Conservation (phyloP, 177 flowering plant genomes). For the Vitis hybrid region DNA sequence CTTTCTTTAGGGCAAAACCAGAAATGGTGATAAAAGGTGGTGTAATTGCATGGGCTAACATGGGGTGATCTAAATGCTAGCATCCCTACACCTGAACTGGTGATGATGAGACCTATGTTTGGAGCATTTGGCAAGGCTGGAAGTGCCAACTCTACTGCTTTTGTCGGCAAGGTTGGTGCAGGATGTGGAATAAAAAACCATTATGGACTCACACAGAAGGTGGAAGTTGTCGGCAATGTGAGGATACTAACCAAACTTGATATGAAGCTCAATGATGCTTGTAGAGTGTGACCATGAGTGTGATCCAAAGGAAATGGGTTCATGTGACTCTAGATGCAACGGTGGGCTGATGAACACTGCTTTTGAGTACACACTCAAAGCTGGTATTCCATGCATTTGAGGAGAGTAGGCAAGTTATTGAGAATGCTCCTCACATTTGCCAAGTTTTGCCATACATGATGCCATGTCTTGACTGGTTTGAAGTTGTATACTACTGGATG, state of each 20-base stretch:
- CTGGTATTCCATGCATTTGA: conserved; percentile 97
- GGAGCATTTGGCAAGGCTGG: conserved; percentile 94
- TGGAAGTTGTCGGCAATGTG: conserved; percentile 75
- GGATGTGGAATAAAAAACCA: conserved; percentile 42
- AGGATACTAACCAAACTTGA: conserved; percentile 73
- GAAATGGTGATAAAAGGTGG: conserved; percentile 98
- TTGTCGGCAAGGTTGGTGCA: conserved; percentile 87
- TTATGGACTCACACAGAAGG: conserved; percentile 82
- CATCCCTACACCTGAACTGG: conserved; percentile 99
- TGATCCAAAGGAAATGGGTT: too few relatives aligned
- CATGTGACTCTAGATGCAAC: too few relatives aligned
- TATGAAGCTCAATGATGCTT: conserved; percentile 86
- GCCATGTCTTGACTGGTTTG: conserved; percentile 98
- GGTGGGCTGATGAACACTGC: too few relatives aligned
- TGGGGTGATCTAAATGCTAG: conserved; percentile 98
- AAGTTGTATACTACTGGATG: conserved; percentile 86
- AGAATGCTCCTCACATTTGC: conserved; percentile 96
- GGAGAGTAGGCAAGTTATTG: conserved; percentile 95
- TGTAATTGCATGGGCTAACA: conserved; percentile 90
- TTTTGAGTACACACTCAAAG: conserved; percentile 21
- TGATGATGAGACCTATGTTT: conserved; percentile 93
- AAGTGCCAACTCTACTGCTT: conserved; percentile 78
- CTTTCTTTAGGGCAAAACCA: conserved; percentile 93
- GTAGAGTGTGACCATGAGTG: too few relatives aligned
- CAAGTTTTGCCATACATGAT: conserved; percentile 98